Evolutionary conservation across 2,329 filamentous ascomycete species (phyloP).

Genomic region (Cytospora mali): DNA sequence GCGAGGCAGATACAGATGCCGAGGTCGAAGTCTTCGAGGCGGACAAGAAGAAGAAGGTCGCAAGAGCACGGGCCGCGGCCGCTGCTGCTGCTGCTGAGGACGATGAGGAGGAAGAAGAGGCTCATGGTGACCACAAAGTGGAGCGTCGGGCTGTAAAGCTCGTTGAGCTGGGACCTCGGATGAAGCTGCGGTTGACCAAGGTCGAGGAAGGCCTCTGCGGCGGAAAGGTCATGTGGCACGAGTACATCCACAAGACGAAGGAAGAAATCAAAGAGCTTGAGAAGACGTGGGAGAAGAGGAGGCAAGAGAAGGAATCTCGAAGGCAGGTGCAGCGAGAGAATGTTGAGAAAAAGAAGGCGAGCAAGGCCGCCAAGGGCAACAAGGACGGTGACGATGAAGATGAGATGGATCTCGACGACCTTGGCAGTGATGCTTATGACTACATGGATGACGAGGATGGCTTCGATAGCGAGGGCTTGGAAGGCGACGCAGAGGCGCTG

Average conservation of each 20-base stretch:
- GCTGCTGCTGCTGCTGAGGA: constrained; percentile 47
- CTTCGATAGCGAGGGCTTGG: constrained; percentile 55
- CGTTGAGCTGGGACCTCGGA: constrained; percentile 86
- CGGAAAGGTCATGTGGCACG: constrained; percentile 96
- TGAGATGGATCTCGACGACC: constrained; percentile 41
- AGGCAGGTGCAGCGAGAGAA: constrained; percentile 86
- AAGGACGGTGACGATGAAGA: constrained; percentile 42
- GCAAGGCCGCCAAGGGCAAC: constrained; percentile 35
- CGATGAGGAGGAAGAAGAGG: constrained; percentile 46
- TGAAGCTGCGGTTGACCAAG: constrained; percentile 88
- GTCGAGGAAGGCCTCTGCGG: constrained; percentile 91
- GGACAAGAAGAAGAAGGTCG: constrained; percentile 61
- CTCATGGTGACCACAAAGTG: constrained; percentile 55
- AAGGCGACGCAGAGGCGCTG: constrained; percentile 52
- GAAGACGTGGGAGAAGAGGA: constrained; percentile 76
- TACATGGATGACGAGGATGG: constrained; percentile 49
- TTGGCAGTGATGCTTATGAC: constrained; percentile 41
- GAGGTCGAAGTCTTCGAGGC: constrained; percentile 84
- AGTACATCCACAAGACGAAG: constrained; percentile 84
- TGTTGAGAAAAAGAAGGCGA: constrained; percentile 79
- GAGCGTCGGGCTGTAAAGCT: constrained; percentile 90
- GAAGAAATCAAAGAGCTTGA: constrained; percentile 79
- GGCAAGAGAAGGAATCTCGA: constrained; percentile 79
- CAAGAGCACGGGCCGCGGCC: constrained; percentile 53
- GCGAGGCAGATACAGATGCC: constrained; percentile 89